Percentiles rank a stretch among this genome's conserved stretches.
Conservation (phyloP, 164 flowering plant genomes). For the Vitis rupestris region DNA sequence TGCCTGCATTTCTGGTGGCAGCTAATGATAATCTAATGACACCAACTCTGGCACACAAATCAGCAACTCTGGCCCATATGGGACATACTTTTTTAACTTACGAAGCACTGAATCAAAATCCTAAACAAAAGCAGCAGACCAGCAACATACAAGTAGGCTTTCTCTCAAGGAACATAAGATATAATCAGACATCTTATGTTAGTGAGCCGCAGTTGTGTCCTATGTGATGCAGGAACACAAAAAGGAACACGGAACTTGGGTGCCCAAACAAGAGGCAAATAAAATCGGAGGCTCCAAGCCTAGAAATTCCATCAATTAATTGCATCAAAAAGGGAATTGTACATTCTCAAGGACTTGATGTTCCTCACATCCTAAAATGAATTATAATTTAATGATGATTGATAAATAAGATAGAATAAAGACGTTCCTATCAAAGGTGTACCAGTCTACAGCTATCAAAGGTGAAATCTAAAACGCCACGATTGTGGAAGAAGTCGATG, state of each 20-base stretch:
- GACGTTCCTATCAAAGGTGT: neutral
- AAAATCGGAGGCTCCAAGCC: neutral
- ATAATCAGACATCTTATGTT: neutral
- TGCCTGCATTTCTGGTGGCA: slow-evolving; percentile 82
- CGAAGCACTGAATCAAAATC: slow-evolving; percentile 88
- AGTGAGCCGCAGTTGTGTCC: neutral
- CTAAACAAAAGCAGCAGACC: slow-evolving; percentile 35
- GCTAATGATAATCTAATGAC: slow-evolving; percentile 91
- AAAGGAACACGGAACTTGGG: neutral
- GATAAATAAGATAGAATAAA: too few species aligned
- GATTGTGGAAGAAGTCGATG: slow-evolving; percentile 48
- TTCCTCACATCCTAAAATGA: too few species aligned
- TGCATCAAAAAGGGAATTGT: too few species aligned
- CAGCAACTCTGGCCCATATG: slow-evolving; percentile 78
- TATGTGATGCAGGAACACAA: neutral
- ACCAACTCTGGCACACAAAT: slow-evolving; percentile 95
- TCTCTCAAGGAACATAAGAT: neutral
- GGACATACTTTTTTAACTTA: slow-evolving; percentile 84
- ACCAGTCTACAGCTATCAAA: too few species aligned
- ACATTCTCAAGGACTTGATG: too few species aligned
- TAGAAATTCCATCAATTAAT: neutral
- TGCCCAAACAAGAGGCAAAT: neutral
- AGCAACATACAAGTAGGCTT: neutral
- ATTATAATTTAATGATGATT: too few species aligned
- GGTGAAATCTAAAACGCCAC: slow-evolving; percentile 54